Conservation (phyloP, 192 early-diverging fungal species). For the Radiomyces spectabilis region DNA sequence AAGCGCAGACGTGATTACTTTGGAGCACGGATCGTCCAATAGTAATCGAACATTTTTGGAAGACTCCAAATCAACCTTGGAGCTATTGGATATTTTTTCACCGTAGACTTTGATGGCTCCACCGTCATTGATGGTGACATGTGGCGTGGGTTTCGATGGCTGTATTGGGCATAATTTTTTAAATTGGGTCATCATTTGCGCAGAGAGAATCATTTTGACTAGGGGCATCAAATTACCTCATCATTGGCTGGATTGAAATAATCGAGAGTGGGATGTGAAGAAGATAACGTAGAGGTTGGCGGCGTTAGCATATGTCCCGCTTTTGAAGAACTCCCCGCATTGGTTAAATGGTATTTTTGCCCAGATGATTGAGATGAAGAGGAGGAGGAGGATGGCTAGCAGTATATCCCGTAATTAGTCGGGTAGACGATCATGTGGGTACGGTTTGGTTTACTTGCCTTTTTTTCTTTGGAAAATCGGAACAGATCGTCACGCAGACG, state of each 20-base stretch:
- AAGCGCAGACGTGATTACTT: conserved; percentile 77
- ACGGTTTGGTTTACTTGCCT: no score
- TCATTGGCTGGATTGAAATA: no score
- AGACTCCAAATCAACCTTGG: conserved; percentile 47
- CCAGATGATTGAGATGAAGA: not conserved
- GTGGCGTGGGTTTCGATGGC: conserved; percentile 15
- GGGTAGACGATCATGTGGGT: no score
- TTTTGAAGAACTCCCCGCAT: not conserved
- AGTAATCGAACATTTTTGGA: conserved; percentile 84
- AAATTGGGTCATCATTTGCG: no score
- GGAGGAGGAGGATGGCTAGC: no score
- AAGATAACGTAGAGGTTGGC: not conserved
- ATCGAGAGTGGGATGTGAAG: not conserved
- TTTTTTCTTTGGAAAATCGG: conserved; percentile 36
- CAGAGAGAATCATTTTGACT: no score
- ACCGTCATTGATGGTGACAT: conserved; percentile 34
- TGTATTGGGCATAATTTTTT: no score
- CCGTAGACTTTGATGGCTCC: conserved; percentile 83
- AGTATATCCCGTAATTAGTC: no score
- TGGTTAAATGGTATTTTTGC: not conserved
- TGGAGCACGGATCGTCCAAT: conserved; percentile 73
- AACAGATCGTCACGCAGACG: conserved; percentile 34
- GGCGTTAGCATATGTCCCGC: conserved; percentile 5
- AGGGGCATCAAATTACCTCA: no score
- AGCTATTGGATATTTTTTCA: conserved; percentile 48